phyloP scores from a whole-genome alignment of 2,329 filamentous ascomycete genomes.

The Pseudogymnoascus sp. region DNA sequence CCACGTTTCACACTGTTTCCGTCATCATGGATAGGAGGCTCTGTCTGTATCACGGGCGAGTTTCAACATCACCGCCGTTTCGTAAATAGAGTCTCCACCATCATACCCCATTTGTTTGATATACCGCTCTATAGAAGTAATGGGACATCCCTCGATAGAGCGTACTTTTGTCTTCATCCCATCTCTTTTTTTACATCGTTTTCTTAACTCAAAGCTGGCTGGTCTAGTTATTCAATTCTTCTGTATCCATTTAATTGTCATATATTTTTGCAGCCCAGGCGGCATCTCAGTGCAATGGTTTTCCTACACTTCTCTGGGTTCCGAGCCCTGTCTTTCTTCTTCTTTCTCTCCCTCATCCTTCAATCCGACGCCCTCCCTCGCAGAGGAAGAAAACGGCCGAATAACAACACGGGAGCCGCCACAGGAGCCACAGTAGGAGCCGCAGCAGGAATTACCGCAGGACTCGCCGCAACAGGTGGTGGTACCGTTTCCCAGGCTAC shows the following conservation, averaged over 20 bases:
- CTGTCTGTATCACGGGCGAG: not conserved
- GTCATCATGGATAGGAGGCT: not conserved
- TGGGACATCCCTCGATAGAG: not conserved
- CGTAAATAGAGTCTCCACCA: not conserved
- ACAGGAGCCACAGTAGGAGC: not conserved
- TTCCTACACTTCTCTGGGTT: not conserved
- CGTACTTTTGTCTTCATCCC: not conserved
- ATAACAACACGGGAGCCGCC: not conserved
- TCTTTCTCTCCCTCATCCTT: not conserved
- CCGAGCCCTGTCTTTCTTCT: not conserved
- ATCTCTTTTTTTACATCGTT: not conserved
- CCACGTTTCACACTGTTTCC: not conserved
- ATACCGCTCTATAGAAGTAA: not conserved
- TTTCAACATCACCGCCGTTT: not conserved
- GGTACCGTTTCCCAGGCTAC: slow-evolving; percentile 35
- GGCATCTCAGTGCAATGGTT: not conserved
- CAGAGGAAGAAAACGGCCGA: not conserved
- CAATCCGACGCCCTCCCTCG: slow-evolving; percentile 6
- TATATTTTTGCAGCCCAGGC: not conserved
- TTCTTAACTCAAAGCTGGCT: not conserved
- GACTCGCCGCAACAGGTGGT: not conserved
- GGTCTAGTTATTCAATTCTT: not conserved
- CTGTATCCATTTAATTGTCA: not conserved
- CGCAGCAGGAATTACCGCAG: not conserved
- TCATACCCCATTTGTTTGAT: not conserved